These are phyloP conservation scores for Pelargonium nanum DNA, from an alignment of 345 rosid genomes.

Conservation along the genomic window DNA sequence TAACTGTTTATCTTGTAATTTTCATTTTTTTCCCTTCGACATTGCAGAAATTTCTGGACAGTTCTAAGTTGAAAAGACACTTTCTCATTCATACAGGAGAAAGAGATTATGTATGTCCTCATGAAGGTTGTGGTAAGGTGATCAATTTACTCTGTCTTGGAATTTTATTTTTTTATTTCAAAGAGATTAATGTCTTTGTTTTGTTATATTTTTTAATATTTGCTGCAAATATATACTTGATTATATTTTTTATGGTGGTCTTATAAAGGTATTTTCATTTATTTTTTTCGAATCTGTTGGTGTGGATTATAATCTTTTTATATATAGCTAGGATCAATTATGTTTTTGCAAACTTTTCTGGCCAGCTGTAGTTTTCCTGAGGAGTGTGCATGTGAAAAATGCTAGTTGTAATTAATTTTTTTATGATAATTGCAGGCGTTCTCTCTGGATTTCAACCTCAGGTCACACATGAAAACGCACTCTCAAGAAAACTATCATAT, in stretches of 20 bases:
- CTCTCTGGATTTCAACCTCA: constrained; percentile 92
- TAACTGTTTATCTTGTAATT: neutral
- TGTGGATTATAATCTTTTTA: no score
- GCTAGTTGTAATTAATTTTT: no score
- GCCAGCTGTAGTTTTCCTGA: no score
- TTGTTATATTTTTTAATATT: no score
- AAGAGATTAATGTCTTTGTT: no score
- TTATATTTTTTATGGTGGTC: no score
- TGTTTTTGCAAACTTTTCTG: no score
- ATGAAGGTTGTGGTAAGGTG: constrained; percentile 99
- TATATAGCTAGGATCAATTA: no score
- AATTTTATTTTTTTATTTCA: neutral
- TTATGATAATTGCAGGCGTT: constrained; percentile 52
- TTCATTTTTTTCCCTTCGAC: neutral
- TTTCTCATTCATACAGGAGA: constrained; percentile 89
- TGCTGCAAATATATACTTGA: no score
- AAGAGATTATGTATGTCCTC: constrained; percentile 73
- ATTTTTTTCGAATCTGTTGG: no score
- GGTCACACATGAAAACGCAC: constrained; percentile 98
- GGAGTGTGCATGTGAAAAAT: no score
- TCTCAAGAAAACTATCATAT: constrained; percentile 96
- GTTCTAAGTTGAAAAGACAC: constrained; percentile 96
- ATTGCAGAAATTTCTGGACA: constrained; percentile 91
- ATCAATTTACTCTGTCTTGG: constrained; percentile 18
- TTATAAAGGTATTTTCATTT: no score